phyloP scores from a whole-genome alignment of 2,329 filamentous ascomycete species.

The Ophiognomonia clavigignenti-juglandacearum region DNA sequence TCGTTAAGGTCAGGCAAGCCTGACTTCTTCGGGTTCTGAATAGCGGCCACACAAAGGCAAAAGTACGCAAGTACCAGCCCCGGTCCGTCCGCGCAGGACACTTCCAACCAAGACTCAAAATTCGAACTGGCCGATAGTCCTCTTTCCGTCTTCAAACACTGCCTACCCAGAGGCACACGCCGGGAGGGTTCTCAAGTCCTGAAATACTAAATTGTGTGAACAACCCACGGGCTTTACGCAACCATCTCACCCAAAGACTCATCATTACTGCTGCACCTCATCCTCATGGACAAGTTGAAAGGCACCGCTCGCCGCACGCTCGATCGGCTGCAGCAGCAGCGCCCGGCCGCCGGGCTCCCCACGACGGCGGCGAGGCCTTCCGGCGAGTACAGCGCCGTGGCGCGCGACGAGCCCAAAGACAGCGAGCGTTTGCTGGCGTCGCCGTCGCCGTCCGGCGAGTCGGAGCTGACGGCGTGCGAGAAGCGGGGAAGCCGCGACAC shows the following conservation, averaged over 20 bases:
- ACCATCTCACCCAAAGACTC: no score
- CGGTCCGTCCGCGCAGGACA: neutral
- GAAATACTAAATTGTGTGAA: no score
- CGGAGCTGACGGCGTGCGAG: neutral
- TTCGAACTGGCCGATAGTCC: neutral
- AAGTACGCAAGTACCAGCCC: neutral
- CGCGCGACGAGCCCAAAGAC: neutral
- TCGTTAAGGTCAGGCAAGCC: no score
- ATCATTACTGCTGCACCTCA: neutral
- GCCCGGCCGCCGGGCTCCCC: neutral
- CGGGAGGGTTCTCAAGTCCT: no score
- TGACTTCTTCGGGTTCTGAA: neutral
- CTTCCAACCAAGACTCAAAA: neutral
- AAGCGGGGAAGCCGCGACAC: neutral
- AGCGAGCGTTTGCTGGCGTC: constrained; percentile 4
- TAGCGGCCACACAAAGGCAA: constrained; percentile 1
- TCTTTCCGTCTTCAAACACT: no score
- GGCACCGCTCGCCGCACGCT: neutral
- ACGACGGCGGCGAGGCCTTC: neutral
- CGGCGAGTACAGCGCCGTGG: neutral
- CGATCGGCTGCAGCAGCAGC: neutral
- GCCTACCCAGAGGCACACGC: no score
- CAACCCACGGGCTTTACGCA: no score
- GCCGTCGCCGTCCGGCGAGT: neutral
- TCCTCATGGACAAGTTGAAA: constrained; percentile 1